Conservation (phyloP, 2,329 filamentous ascomycete species). For the Arthroderma sp. region DNA sequence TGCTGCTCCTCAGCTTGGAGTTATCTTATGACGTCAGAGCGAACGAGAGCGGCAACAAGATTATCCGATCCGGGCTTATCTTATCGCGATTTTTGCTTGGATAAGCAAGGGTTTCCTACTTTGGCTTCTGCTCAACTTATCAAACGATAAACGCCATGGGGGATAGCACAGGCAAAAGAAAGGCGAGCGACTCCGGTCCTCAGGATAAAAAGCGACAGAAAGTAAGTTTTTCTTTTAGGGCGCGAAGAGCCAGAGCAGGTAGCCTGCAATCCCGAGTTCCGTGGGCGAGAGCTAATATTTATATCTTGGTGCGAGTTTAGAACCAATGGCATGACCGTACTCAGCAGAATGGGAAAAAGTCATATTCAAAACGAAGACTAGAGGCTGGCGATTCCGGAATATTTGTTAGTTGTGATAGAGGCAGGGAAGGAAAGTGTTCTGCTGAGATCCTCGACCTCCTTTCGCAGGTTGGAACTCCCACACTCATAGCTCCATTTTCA, state of each 20-base stretch:
- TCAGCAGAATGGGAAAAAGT: neutral
- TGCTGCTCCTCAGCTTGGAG: too few relatives aligned
- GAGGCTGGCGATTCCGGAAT: conserved; percentile 47
- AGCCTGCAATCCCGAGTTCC: neutral
- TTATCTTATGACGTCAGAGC: neutral
- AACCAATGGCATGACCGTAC: conserved; percentile 21
- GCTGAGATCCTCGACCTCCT: conserved; percentile 48
- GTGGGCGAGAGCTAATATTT: neutral
- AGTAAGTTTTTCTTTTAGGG: neutral
- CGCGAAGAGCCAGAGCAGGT: neutral
- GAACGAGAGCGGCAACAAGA: too few relatives aligned
- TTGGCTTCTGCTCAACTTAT: neutral
- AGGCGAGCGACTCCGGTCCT: neutral
- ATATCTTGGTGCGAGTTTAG: conserved; percentile 17
- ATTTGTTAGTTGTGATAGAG: conserved; percentile 52
- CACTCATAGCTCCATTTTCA: conserved; percentile 1
- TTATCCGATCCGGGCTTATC: conserved; percentile 1
- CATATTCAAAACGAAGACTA: conserved; percentile 18
- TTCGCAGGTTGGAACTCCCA: conserved; percentile 33
- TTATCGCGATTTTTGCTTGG: neutral
- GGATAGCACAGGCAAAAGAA: neutral
- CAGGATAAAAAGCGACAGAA: conserved; percentile 2
- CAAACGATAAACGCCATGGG: neutral
- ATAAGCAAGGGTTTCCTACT: neutral
- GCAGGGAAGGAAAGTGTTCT: conserved; percentile 48